phyloP scores from a whole-genome alignment of 2,329 filamentous ascomycete genomes.

The Neurospora crassa region DNA sequence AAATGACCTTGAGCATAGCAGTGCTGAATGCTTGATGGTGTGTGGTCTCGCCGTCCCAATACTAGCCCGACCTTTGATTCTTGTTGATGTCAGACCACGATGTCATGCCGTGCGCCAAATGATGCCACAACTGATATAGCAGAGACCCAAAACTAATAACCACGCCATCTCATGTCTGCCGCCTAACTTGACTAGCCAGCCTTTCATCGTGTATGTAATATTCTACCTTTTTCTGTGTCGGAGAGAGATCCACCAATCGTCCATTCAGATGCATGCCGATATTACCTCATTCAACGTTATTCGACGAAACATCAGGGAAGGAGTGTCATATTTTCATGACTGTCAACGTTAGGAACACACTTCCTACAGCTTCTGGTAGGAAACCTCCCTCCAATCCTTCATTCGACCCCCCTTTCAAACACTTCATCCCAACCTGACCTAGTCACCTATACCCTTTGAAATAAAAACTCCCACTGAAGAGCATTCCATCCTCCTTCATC shows the following conservation, averaged over 20 bases:
- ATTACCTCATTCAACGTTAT: not conserved
- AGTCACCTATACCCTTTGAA: not conserved
- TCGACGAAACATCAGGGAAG: not conserved
- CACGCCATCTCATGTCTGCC: not conserved
- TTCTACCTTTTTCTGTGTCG: not conserved
- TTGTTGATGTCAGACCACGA: not conserved
- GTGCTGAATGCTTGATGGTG: not conserved
- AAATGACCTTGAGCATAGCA: not conserved
- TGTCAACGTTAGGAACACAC: not conserved
- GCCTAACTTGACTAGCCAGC: not conserved
- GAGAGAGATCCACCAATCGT: not conserved
- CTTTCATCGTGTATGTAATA: not conserved
- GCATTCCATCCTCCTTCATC: not conserved
- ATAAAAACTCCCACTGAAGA: not conserved
- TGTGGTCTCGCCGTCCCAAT: not conserved
- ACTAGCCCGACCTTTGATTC: not conserved
- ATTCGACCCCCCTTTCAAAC: not conserved
- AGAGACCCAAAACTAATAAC: not conserved
- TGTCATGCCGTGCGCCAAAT: not conserved
- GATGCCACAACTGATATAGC: not conserved
- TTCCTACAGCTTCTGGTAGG: not conserved
- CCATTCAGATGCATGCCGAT: not conserved
- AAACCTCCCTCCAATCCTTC: not conserved
- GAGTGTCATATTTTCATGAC: not conserved
- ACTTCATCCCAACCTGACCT: not conserved